Evolutionary conservation across 2,329 filamentous ascomycete species (phyloP).

Genomic region (Plectosphaerella sp.): DNA sequence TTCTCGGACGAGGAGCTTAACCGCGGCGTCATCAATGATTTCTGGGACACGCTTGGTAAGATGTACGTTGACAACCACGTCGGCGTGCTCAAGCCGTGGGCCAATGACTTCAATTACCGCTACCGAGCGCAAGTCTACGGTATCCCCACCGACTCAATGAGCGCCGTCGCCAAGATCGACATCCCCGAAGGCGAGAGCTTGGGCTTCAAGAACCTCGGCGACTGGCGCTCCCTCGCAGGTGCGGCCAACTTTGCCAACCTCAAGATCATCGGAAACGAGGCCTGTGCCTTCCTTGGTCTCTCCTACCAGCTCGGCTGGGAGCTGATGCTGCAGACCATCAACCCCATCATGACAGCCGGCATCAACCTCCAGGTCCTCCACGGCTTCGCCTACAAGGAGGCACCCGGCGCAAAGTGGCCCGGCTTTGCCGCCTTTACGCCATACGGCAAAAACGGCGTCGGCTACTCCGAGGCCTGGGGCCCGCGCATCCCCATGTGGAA

Average conservation of each 20-base stretch:
- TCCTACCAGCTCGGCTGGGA: constrained; percentile 2
- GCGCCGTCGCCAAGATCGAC: constrained; percentile 1
- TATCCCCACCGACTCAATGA: constrained; percentile 6
- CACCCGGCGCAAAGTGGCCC: constrained; percentile 10
- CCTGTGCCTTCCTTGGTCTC: constrained; percentile 4
- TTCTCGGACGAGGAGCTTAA: constrained; percentile 5
- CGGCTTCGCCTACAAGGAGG: constrained; percentile 10
- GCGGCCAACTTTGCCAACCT: constrained; percentile 4
- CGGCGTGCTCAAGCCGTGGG: constrained; percentile 4
- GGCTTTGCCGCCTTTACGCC: constrained; percentile 10
- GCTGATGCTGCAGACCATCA: constrained; percentile 5
- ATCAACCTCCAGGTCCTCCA: constrained; percentile 12
- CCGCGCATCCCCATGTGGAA: constrained; percentile 10
- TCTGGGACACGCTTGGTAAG: constrained; percentile 8
- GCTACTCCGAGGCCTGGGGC: constrained; percentile 12
- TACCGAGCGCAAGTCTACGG: constrained; percentile 10
- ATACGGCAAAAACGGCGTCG: constrained; percentile 2
- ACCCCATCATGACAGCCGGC: constrained; percentile 11
- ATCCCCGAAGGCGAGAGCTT: constrained; percentile 3
- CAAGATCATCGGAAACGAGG: constrained; percentile 1
- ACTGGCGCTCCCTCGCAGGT: constrained; percentile 1
- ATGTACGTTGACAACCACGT: constrained; percentile 9
- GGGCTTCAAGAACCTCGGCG: constrained; percentile 4
- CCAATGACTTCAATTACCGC: constrained; percentile 2
- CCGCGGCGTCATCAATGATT: constrained; percentile 9